Evolutionary conservation across 257 asterid genomes (phyloP), one percentile per base, ranked within the genome.

Genomic region (Anisodus tanguticus): DNA sequence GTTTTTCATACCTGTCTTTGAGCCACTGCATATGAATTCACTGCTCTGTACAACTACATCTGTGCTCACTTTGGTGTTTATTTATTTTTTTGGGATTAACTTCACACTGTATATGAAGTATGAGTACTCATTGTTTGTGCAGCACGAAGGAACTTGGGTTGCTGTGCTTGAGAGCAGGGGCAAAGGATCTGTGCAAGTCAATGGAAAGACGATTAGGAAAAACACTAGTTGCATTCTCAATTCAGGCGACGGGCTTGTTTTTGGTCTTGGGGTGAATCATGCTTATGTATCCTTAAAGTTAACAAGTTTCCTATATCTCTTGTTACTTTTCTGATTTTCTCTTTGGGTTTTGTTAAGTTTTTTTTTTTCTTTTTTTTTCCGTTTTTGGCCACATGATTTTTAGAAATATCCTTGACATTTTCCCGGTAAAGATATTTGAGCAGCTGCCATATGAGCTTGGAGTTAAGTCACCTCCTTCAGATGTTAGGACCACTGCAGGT

Each of bases 211-310:
- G 69, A 86, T 95, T n/a, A 89, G 88, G 93, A 93, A 84, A 84
- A 92, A 86, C 80, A 84, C 90, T 35, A 87, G 47, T 54, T 87
- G 90, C 81, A 89, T 88, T 76, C 98, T 95, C 83, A 88, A 85
- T 80, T 95, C 98, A n/a, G 98, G 98, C 83, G 98, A 95, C 87
- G 98, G 91, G 85, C 85, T 95, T 90, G 90, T 89, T 74, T 95
- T 95, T 74, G 98, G 98, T 68, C 84, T 86, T 86, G 90, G 77
- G 31, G 97, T 96, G 72, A 91, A 83, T 85, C 95, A 91, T 91
- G 93, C 97, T 87, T 95, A 93, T 86, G 98, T 95, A 95, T 95
- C 97, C 95, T 92, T 77, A 67, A 72, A 41, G 37, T 77, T 76
- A 76, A 81, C 76, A 8, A 8, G 45, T 81, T 49, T 83, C 31